Base-by-base conservation (phyloP, 805 yeast genomes). In the Monosporozyma servazzii region DNA sequence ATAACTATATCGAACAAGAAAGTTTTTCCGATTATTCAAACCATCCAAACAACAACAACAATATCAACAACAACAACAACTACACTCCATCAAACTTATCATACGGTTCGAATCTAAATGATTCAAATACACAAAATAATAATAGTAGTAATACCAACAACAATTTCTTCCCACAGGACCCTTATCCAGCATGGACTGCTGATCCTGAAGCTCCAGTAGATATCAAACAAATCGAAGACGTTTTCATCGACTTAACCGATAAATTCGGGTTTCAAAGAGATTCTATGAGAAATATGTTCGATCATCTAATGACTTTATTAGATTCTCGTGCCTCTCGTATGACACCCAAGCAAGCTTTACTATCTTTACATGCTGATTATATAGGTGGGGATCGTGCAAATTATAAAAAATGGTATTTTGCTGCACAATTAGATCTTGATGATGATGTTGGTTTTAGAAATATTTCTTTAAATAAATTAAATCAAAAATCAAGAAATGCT, bases 141-240 rank as follows among this genome's bases (percentile, higher is more conserved):
- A 25, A 25, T 7, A 25, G 27, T 25, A 25, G 27, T 7, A 25
- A 7, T 7, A 25, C 5, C 27, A 25, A 25, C 27, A 25, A 25
- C 27, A 25, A 33, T 15, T 33, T 33, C 17, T 60, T 84, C 72
- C 77, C 95, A 61, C 81, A 89, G 44, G 93, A 93, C 69, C 99
- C 99, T 31, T 93, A 91, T 69, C 99, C 99, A 45, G 98, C 99
- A 48, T 93, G 99, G 99, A 87, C 96, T 27, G 95, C 95, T 47
- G 98, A 93, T 70, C 89, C 86, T 52, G 91, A 86, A 68, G 88
- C 91, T 23, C 95, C 95, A 13, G 84, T 85, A 52, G 76, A 88
- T 47, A 78, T 86, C 51, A 93, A 86, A 69, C 91, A 86, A 68
- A 84, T 86, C 65, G 95, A 86, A 72, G 95, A 86, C 72, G 80